Evolutionary conservation across 345 rosid genomes (phyloP).

Genomic region (Populus davidiana): DNA sequence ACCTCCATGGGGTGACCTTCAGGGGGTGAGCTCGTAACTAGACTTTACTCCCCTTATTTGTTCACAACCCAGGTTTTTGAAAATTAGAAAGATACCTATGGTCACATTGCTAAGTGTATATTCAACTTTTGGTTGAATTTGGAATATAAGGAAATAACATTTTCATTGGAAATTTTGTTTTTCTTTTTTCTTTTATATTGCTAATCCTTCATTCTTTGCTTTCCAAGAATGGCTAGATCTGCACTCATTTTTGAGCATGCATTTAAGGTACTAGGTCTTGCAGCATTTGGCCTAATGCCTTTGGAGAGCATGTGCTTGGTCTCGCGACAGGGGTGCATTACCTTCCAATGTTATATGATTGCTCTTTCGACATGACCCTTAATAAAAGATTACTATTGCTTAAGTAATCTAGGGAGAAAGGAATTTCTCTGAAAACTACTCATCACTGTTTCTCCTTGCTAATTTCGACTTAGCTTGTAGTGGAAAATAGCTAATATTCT

Average conservation of each 20-base stretch:
- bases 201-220: not conserved
- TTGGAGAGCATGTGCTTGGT: not conserved
- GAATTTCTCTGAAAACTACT: not conserved
- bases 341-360: not conserved
- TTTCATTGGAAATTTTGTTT: not conserved
- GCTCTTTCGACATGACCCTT: not conserved
- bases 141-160: not conserved
- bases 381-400: not conserved
- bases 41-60: not conserved
- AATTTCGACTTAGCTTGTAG: not conserved
- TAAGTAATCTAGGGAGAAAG: not conserved
- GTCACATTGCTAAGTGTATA: not conserved
- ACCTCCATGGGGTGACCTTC: conserved; percentile 68
- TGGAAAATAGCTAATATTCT: not conserved
- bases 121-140: not conserved
- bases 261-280: not conserved
- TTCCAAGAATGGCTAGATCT: not conserved
- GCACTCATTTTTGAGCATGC: not conserved
- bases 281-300: not conserved
- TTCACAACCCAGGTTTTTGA: not conserved
- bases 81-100: no score
- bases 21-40: conserved; percentile 52
- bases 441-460: not conserved
- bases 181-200: not conserved
- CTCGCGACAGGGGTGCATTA: not conserved